Conservation (phyloP, 805 yeast genomes). For the Lipomyces anomalus region DNA sequence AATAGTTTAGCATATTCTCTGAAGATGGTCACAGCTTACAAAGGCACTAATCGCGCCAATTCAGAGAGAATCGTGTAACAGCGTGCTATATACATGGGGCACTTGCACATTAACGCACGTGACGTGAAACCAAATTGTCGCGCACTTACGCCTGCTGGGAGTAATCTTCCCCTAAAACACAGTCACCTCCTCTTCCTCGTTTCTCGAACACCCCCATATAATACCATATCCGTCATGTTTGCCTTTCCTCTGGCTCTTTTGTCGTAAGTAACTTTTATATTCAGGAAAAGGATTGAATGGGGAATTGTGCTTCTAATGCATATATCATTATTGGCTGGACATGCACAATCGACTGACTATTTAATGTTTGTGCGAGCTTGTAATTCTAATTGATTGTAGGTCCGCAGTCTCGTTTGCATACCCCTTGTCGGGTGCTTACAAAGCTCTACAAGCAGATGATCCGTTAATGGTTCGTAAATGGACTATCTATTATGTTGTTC, state of each 20-base stretch:
- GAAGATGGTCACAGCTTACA: background rate
- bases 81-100: background rate
- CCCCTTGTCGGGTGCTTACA: constrained; percentile 58
- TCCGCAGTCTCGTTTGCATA: constrained; percentile 43
- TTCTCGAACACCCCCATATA: too few species aligned
- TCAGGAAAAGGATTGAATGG: too few species aligned
- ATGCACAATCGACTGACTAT: too few species aligned
- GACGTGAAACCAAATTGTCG: too few species aligned
- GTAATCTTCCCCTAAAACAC: background rate
- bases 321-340: too few species aligned
- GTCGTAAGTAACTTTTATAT: constrained; percentile 5
- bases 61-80: background rate
- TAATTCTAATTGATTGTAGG: too few species aligned
- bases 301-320: too few species aligned
- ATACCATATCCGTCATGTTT: too few species aligned
- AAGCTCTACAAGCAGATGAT: constrained; percentile 46
- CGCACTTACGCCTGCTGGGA: background rate
- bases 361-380: too few species aligned
- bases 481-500: constrained; percentile 64
- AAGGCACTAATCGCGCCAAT: background rate
- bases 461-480: constrained; percentile 39
- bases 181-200: background rate
- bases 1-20: background rate
- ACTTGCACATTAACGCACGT: background rate
- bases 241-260: constrained; percentile 3